phyloP scores from a whole-genome alignment of 164 flowering plant genomes.

The Santalum album region DNA sequence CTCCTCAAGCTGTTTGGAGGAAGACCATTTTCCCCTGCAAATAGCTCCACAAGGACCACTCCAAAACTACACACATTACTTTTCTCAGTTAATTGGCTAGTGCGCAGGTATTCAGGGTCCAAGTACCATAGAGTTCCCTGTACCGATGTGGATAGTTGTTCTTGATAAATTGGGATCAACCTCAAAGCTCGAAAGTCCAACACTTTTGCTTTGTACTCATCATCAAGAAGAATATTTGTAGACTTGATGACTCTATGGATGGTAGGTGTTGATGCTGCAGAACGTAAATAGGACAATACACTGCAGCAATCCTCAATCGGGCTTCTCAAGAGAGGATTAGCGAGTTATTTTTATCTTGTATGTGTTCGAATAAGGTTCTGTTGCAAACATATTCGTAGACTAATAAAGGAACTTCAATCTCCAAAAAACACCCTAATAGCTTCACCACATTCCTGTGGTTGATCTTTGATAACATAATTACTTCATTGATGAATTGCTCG shows the following conservation, averaged over 20 bases:
- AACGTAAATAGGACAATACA: slow-evolving; percentile 91
- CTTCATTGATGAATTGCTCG: slow-evolving; percentile 66
- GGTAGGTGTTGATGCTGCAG: slow-evolving; percentile 62
- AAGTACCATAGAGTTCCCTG: slow-evolving; percentile 90
- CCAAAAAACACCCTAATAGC: slow-evolving; percentile 78
- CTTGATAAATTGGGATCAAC: slow-evolving; percentile 62
- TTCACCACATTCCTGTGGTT: slow-evolving; percentile 86
- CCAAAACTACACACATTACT: slow-evolving; percentile 90
- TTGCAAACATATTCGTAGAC: slow-evolving; percentile 82
- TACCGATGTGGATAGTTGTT: slow-evolving; percentile 83
- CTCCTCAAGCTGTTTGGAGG: slow-evolving; percentile 69
- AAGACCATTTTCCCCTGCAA: slow-evolving; percentile 81
- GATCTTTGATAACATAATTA: slow-evolving; percentile 74
- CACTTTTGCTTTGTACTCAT: slow-evolving; percentile 76
- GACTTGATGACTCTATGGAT: slow-evolving; percentile 92
- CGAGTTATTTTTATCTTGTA: slow-evolving; percentile 52
- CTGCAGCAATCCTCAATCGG: slow-evolving; percentile 77
- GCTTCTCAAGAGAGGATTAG: slow-evolving; percentile 62
- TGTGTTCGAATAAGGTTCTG: slow-evolving; percentile 64
- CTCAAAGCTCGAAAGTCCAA: slow-evolving; percentile 87
- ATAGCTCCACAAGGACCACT: slow-evolving; percentile 72
- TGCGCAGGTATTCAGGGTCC: slow-evolving; percentile 78
- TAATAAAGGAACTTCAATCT: slow-evolving; percentile 63
- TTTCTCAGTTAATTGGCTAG: slow-evolving; percentile 75
- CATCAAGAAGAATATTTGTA: slow-evolving; percentile 80